Evolutionary conservation across 2,329 filamentous ascomycete genomes (phyloP).

Genomic region (Phialophora chinensis): DNA sequence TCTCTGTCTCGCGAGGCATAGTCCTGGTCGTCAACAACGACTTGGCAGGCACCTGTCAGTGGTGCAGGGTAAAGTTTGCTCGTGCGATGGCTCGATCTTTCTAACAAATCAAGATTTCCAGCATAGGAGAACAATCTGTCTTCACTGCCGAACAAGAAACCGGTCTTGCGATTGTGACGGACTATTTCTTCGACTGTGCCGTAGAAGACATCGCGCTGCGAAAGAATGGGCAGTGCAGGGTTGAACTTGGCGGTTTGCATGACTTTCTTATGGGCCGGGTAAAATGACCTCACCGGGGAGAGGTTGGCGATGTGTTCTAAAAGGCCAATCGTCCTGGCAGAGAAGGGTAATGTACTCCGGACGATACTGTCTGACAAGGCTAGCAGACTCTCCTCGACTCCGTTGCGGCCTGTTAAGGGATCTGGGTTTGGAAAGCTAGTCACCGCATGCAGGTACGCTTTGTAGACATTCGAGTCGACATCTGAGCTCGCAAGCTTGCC

Average conservation of each 20-base stretch:
- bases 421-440: conserved; percentile 47
- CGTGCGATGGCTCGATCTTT: conserved; percentile 23
- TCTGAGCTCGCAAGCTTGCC: conserved; percentile 35
- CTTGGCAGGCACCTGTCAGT: background rate
- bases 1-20: conserved; percentile 30
- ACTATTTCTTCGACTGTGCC: conserved; percentile 24
- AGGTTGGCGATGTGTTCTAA: conserved; percentile 21
- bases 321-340: conserved; percentile 15
- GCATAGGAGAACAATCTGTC: conserved; percentile 6
- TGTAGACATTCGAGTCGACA: conserved; percentile 38
- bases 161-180: conserved; percentile 21
- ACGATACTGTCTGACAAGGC: conserved; percentile 37
- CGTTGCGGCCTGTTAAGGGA: conserved; percentile 44
- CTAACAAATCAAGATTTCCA: conserved; percentile 21
- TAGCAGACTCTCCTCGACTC: conserved; percentile 43
- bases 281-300: conserved; percentile 22
- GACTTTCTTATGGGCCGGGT: conserved; percentile 15
- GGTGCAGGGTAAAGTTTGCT: conserved; percentile 23
- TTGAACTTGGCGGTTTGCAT: conserved; percentile 33
- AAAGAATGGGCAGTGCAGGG: conserved; percentile 15
- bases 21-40: background rate
- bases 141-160: conserved; percentile 21
- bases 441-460: conserved; percentile 47
- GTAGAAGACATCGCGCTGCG: conserved; percentile 32
- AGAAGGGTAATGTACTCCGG: conserved; percentile 20